Evolutionary conservation across 2,329 filamentous ascomycete species (phyloP).

Genomic region (Fulvia fulva): DNA sequence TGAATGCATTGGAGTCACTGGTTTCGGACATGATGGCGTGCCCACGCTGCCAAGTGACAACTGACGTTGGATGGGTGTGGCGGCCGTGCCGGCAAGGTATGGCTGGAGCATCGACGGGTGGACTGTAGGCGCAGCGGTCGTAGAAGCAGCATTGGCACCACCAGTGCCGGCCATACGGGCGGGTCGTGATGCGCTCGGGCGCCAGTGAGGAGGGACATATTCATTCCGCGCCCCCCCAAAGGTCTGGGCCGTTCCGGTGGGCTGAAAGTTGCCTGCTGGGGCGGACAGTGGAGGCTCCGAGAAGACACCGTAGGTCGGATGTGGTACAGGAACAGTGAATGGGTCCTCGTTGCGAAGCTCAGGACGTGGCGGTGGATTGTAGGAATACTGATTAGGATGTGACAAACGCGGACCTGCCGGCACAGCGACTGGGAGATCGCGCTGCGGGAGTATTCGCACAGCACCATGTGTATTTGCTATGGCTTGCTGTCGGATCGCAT

Average conservation of each 20-base stretch:
- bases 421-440: not conserved
- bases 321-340: not conserved
- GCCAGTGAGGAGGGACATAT: not conserved
- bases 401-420: not conserved
- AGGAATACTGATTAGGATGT: not conserved
- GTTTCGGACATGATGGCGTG: slow-evolving; percentile 3
- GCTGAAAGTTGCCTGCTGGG: not conserved
- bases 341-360: slow-evolving; percentile 4
- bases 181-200: not conserved
- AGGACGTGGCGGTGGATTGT: not conserved
- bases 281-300: not conserved
- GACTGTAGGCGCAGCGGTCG: not conserved
- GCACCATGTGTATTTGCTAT: not conserved
- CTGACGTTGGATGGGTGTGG: not conserved
- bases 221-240: not conserved
- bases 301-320: not conserved
- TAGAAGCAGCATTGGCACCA: not conserved
- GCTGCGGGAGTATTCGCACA: not conserved
- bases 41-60: not conserved
- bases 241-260: not conserved
- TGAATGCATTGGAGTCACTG: slow-evolving; percentile 6
- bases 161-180: not conserved
- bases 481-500: not conserved
- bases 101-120: not conserved
- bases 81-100: not conserved